Conservation (phyloP, 2,329 filamentous ascomycete genomes). For the Sclerotinia subarctica region DNA sequence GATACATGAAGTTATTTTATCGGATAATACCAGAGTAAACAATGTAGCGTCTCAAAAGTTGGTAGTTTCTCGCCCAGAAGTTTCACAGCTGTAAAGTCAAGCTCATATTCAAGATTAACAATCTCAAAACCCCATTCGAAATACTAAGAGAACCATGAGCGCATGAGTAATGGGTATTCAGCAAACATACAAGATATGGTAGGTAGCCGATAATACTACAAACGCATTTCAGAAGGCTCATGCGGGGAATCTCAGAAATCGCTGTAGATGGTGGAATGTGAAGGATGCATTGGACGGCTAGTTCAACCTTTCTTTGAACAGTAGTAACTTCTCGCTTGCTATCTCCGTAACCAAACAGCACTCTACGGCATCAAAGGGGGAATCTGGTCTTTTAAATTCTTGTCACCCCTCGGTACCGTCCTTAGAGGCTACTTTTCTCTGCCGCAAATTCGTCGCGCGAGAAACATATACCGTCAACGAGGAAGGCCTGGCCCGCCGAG, state of each 20-base stretch:
- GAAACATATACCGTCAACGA: neutral
- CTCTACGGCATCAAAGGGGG: neutral
- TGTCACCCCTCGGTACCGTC: neutral
- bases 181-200: neutral
- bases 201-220: neutral
- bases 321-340: neutral
- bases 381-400: neutral
- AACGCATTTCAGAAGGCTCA: neutral
- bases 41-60: too few relatives aligned
- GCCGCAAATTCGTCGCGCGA: neutral
- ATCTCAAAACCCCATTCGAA: neutral
- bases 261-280: neutral
- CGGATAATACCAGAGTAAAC: neutral
- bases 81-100: neutral
- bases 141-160: neutral
- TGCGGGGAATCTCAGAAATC: neutral
- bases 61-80: neutral
- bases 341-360: neutral
- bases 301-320: neutral
- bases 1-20: neutral
- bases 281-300: neutral
- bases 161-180: neutral
- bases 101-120: neutral
- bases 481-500: neutral
- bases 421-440: neutral